Base-by-base conservation (phyloP, 225 moss, liverwort and hornwort genomes). In the Physcomitrium patens region DNA sequence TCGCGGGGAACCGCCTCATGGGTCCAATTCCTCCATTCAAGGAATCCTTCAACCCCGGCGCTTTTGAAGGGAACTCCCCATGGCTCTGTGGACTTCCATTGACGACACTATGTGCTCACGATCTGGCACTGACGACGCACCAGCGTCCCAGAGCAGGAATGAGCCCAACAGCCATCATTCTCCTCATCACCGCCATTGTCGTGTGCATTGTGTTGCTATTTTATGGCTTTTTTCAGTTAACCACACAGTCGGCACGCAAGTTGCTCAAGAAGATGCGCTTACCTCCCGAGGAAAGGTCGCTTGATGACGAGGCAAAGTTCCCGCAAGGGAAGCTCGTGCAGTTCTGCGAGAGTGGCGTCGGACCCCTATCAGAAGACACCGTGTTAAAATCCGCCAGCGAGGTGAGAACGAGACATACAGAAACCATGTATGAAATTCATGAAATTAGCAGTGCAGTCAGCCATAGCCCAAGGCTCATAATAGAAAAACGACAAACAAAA, bases 1-100 rank as follows among this genome's bases (percentile, higher is more conserved):
- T 85, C 23, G 85, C 78, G 0, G 78, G 81, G 11, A 85, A 85
- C 42, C 64, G 76, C 42, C 81, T 85, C 41, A 85, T 85, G 76
- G 85, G 85, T 1, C 78, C 85, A 10, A 81, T 85, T 45, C 85
- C 85, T 18, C 58, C 11, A n/a, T 85, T 85, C 53, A 63, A 78
- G 41, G 37, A 76, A 43, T 7, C 26, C 0, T 85, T 81, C 64
- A 59, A 60, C 22, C 31, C 71, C 23, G 44, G 47, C 5, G 81
- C 68, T 43, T 85, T 85, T 28, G 76, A 71, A 47, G 76, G 78
- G 44, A 85, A 81, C 51, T 85, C 85, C 7, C 81, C 63, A 5
- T 75, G 81, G 81, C 43, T 85, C 48, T 85, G 85, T 72, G 85
- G 81, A 26, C 59, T 47, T 19, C 81, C 85, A 7, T 69, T 85